Evolutionary conservation across 1,284 basidiomycete genomes (phyloP).

Genomic region (Sanghuangporus weigelae): DNA sequence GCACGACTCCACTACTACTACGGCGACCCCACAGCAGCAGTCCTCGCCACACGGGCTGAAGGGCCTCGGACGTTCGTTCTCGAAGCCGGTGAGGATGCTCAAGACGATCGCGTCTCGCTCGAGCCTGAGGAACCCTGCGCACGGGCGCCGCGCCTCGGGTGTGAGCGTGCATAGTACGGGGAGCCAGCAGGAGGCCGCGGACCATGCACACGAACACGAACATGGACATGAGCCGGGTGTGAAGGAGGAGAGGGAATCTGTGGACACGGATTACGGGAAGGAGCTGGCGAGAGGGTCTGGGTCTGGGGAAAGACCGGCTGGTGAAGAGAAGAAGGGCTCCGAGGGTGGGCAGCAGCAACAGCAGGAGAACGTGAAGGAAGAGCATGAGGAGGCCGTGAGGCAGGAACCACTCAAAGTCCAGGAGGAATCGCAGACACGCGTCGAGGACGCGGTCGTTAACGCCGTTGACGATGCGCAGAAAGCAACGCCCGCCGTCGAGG

Average conservation of each 20-base stretch:
- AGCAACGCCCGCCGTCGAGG: background rate
- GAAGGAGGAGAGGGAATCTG: background rate
- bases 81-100: slow-evolving; percentile 16
- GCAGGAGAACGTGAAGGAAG: background rate
- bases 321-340: background rate
- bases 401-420: background rate
- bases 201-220: background rate
- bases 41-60: slow-evolving; percentile 8
- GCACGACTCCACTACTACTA: background rate
- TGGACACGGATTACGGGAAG: slow-evolving; percentile 5
- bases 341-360: background rate
- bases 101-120: slow-evolving; percentile 12
- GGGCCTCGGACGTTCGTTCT: slow-evolving; percentile 4
- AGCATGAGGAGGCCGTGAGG: slow-evolving; percentile 4
- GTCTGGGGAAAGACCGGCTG: background rate
- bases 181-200: background rate
- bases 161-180: background rate
- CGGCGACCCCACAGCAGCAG: background rate
- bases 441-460: background rate
- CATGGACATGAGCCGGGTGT: background rate
- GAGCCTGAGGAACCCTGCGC: slow-evolving; percentile 3
- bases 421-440: background rate
- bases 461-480: background rate
- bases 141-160: slow-evolving; percentile 2
- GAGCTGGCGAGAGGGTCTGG: background rate